phyloP scores from a whole-genome alignment of 1,139 yeast species.

The Tardiomyces digboiensis region DNA sequence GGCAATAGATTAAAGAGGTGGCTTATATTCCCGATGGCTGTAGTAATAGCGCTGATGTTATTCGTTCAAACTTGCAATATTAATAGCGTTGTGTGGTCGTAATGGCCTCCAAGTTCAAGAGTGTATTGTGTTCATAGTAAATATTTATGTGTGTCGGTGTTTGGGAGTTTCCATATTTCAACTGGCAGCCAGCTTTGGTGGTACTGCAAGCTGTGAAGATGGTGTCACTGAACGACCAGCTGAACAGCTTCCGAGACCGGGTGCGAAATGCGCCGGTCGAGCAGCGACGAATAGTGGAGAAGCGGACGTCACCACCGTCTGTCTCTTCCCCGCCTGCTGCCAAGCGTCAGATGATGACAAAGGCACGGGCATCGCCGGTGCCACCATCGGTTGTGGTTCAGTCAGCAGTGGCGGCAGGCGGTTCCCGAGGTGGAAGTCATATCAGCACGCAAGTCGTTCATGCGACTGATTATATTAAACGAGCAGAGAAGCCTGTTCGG shows the following conservation, averaged over 20 bases:
- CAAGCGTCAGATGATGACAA: conserved; percentile 11
- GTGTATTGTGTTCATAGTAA: not conserved
- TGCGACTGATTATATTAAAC: conserved; percentile 81
- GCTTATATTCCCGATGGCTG: no score
- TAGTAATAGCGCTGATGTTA: no score
- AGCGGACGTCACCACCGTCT: conserved; percentile 9
- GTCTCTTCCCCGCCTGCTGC: conserved; percentile 8
- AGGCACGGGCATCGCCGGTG: conserved; percentile 17
- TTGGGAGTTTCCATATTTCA: no score
- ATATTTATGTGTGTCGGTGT: no score
- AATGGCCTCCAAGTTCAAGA: no score
- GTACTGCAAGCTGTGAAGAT: conserved; percentile 3
- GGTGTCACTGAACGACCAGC: conserved; percentile 32
- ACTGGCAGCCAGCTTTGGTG: not conserved
- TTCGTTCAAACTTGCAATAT: no score
- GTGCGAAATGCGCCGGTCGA: conserved; percentile 48
- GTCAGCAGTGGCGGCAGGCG: conserved; percentile 15
- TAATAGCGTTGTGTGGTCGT: no score
- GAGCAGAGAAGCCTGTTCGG: conserved; percentile 58
- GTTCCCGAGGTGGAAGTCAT: conserved; percentile 44
- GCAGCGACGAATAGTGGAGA: conserved; percentile 26
- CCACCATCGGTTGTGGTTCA: conserved; percentile 13
- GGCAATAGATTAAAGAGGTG: no score
- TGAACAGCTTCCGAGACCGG: conserved; percentile 52
- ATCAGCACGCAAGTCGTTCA: conserved; percentile 72